Evolutionary conservation across 2,329 filamentous ascomycete species (phyloP), one percentile per base, ranked within the genome.

Genomic region (Stemphylium vesicarium): DNA sequence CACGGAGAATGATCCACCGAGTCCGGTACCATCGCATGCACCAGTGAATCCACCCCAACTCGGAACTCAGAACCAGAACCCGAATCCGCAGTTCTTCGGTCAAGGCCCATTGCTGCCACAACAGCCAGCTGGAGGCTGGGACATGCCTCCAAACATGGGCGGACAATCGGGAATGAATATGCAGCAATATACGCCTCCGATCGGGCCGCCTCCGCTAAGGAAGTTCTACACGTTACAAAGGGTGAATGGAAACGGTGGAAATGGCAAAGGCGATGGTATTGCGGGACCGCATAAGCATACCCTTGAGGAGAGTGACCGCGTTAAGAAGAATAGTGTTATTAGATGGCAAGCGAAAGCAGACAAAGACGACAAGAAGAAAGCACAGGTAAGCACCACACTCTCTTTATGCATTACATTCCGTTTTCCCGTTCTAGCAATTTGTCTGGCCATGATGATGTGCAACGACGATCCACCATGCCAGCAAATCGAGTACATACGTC

Each of bases 301-400:
- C 0, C 75, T 94, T 7, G 85, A 85, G 50, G 88, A 88, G 64
- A 92, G 89, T 65, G 90, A 93, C 69, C 84, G 87, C 57, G 88
- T 93, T 32, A 93, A 93, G 78, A 92, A 91, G 79, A 92, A 90
- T 59, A 92, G 86, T 60, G 87, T 92, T 5, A 82, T 89, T 70
- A 80, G 90, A 62, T 84, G 82, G 73, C 66, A 89, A 50, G 77
- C 87, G 24, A 86, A 87, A 70, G 82, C 83, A 63, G 85, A 87
- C 46, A 89, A 86, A 72, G 86, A 88, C 36, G 59, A 64, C 22
- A 81, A 81, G 46, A 90, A 85, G 74, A 89, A 85, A 75, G 74
- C 31, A 46, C 69, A 72, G 68, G 73, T 75, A 64, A 65, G 72
- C 15, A 18, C 48, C 12, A 35, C 11, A 13, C 20, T 50, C 24